Base-by-base conservation (phyloP, 78 protist genomes). In the Chrysochromulina tobinii region DNA sequence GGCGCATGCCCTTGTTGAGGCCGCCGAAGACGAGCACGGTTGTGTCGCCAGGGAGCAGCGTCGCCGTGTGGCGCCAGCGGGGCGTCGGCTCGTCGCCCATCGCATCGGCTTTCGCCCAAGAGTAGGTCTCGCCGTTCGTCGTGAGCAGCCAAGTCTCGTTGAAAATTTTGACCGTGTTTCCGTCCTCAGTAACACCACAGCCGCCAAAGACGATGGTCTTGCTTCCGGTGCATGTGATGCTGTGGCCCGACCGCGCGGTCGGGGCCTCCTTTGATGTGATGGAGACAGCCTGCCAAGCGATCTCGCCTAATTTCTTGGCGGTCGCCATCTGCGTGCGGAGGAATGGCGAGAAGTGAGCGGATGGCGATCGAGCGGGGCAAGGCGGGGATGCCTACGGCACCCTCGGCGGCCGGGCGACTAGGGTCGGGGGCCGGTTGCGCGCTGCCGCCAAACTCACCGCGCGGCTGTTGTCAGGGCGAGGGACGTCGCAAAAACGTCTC, bases 51-150 rank as follows among this genome's bases (percentile, higher is more conserved):
- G 81, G 81, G 3, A 77, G 25, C 38, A 53, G 61, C 27, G 86
- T 77, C 25, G 86, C 86, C 61, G 86, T 53, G 86, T 77, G 86
- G 1, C 86, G 86, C 86, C 86, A 77, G 48, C 86, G 86, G 11
- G 86, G 86, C 17, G 61, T 5, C 2, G 86, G 86, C 8, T 20
- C 86, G 58, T 77, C 86, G 61, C 86, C 86, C 61, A 20, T 50
- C 27, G 27, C 18, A 0, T 77, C 86, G 8, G 21, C 25, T 4
- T 38, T 58, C 61, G 50, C 61, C 86, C 86, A 77, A 23, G 9
- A 6, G 17, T 4, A 4, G 38, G 86, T 58, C 27, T 53, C 86
- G 27, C 27, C 57, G 38, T 59, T 7, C 6, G 21, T 50, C 48
- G 58, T 21, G 48, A 77, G 61, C n/a, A 53, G 4, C 27, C 2